Evolutionary conservation across 2,329 filamentous ascomycete species (phyloP), one percentile per base, ranked within the genome.

Genomic region (Aspergillus latus): DNA sequence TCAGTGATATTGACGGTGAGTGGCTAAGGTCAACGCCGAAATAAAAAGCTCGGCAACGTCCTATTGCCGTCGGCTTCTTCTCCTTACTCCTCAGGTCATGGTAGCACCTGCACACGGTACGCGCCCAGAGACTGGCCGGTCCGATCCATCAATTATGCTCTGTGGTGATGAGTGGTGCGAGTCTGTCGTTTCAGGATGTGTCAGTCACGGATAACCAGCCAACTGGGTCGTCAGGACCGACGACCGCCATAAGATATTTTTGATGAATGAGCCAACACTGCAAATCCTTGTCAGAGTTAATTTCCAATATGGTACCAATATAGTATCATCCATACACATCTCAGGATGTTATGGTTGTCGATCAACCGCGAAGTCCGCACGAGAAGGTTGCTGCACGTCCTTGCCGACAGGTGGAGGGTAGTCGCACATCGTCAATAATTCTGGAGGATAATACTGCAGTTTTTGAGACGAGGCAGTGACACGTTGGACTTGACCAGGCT

Each of bases 121-220:
- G 29, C 29, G 15, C 15, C n/a, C 29, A 16, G 30, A 26, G 30
- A 45, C 49, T 37, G 32, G 40, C 16, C 32, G 16, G 11, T 29
- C 42, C 30, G 30, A 30, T 30, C 36, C 36, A 30, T 40, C 21
- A 21, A 49, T 37, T 11, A 37, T 5, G n/a, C 11, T 11, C 29
- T 30, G 30, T 49, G 40, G n/a, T 37, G 37, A 37, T 36, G 37
- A 45, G 26, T 46, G 15, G 32, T 45, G 42, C n/a, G 21, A 40
- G 21, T 40, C 50, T 46, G 42, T 36, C 21, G 50, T 52, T 52
- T 52, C 50, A 52, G 26, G 34, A 46, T 52, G 32, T 45, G 16
- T 28, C 21, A 51, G 43, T 44, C 40, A 52, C 26, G 39, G 15
- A 44, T 36, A 3, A 43, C 26, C 29, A 13, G 13, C 29, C 39